Conservation (phyloP, 257 asterid genomes). For the Primulina tabacum region DNA sequence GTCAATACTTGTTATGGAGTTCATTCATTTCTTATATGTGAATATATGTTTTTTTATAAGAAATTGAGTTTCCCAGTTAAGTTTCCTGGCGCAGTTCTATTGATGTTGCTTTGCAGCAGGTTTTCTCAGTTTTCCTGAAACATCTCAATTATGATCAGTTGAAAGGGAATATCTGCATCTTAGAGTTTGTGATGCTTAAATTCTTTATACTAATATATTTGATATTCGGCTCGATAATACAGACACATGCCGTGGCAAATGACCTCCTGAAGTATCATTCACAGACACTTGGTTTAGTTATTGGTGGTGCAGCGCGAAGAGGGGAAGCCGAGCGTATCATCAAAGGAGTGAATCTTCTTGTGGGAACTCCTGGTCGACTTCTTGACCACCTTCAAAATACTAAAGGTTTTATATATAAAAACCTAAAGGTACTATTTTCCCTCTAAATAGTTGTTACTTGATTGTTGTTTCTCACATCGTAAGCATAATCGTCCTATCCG, state of each 20-base stretch:
- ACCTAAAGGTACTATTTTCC: constrained; percentile 53
- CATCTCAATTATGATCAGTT: background rate
- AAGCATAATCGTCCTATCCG: background rate
- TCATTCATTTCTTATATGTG: background rate
- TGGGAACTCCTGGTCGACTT: constrained; percentile 95
- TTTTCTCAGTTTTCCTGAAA: background rate
- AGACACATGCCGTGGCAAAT: constrained; percentile 94
- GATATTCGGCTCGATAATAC: constrained; percentile 22
- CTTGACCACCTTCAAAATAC: constrained; percentile 95
- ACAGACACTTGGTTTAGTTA: constrained; percentile 73
- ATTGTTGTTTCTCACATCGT: constrained; percentile 1
- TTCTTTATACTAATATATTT: background rate
- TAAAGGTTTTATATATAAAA: constrained; percentile 77
- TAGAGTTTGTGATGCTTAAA: constrained; percentile 14
- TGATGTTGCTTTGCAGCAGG: constrained; percentile 16
- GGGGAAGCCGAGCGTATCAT: constrained; percentile 77
- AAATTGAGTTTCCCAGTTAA: background rate
- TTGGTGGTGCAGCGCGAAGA: constrained; percentile 80
- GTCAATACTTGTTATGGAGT: background rate
- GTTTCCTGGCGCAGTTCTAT: constrained; percentile 2
- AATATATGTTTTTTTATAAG: background rate
- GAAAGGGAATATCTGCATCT: background rate
- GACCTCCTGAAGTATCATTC: constrained; percentile 88
- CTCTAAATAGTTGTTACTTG: background rate
- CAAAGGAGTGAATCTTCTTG: constrained; percentile 77